These are phyloP conservation scores for Pugionium dolabratum DNA, from an alignment of 345 rosid genomes.

Conservation along the genomic window DNA sequence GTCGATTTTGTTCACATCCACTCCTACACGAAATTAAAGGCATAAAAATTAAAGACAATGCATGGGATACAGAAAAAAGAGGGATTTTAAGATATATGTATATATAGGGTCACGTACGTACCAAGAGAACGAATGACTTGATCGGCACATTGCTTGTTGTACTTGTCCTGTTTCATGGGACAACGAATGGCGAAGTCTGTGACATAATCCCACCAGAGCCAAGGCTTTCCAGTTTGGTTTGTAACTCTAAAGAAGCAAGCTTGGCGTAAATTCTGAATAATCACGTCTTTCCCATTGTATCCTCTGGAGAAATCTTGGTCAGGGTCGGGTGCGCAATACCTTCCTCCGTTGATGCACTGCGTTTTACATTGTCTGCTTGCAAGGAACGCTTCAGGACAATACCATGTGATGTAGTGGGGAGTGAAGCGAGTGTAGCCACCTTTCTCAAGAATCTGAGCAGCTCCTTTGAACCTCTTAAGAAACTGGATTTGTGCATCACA, in stretches of 20 bases:
- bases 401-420: slow-evolving; percentile 66
- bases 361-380: slow-evolving; percentile 58
- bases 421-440: slow-evolving; percentile 62
- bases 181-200: slow-evolving; percentile 61
- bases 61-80: neutral
- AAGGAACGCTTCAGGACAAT: slow-evolving; percentile 56
- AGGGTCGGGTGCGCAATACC: slow-evolving; percentile 65
- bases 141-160: slow-evolving; percentile 56
- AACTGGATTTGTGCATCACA: slow-evolving; percentile 55
- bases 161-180: slow-evolving; percentile 62
- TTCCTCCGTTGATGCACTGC: slow-evolving; percentile 59
- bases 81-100: neutral
- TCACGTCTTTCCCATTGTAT: slow-evolving; percentile 63
- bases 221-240: slow-evolving; percentile 56
- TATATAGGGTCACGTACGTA: neutral
- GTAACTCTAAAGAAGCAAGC: slow-evolving; percentile 55
- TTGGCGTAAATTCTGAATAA: slow-evolving; percentile 55
- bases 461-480: slow-evolving; percentile 62
- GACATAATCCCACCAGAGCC: slow-evolving; percentile 76
- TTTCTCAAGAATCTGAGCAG: slow-evolving; percentile 64
- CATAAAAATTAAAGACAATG: neutral
- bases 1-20: slow-evolving; percentile 64
- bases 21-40: slow-evolving; percentile 43
- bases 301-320: slow-evolving; percentile 59
- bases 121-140: slow-evolving; percentile 59